Evolutionary conservation across 2,329 filamentous ascomycete species (phyloP), one percentile per base, ranked within the genome.

Genomic region (Fusarium pininemorale): DNA sequence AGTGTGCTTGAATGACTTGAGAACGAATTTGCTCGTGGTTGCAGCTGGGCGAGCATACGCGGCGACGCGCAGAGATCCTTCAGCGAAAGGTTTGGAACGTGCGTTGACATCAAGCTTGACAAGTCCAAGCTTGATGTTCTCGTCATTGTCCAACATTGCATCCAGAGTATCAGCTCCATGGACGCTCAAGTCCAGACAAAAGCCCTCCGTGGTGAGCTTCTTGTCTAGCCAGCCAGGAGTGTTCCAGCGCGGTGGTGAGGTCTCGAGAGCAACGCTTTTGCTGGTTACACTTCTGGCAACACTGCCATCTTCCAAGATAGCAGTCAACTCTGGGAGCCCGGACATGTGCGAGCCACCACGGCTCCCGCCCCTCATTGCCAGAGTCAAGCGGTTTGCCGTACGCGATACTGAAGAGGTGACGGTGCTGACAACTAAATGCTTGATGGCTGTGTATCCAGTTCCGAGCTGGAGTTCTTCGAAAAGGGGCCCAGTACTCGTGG

Each of bases 71-170:
- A 82, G 42, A 0, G 79, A 78, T 1, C 82, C 82, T 61, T 83
- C 82, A 2, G 68, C 55, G 5, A 70, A 70, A 13, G 60, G 82
- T 41, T 39, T 64, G 3, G 74, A 78, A 1, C 80, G 79, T 30
- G 75, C 78, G 18, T 72, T 73, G 26, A 84, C 75, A 12, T 76
- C 80, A 8, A 84, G 78, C 30, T 83, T 66, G 26, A 76, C 77
- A 18, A 78, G 72, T 54, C 77, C 78, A 42, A 83, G 65, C 54
- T 73, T 79, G 63, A 83, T 83, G 54, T 81, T 81, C 18, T 81
- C 79, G 61, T 83, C 81, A 42, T 69, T 53, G 18, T 63, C 74
- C 74, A 84, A 81, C 81, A 84, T 83, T 14, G 78, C 70, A 60
- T 82, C 75, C 32, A 84, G 81, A 5, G 79, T 79, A 26, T 39